Base-by-base conservation (phyloP, 225 moss, liverwort and hornwort species). In the Straminergon stramineum region DNA sequence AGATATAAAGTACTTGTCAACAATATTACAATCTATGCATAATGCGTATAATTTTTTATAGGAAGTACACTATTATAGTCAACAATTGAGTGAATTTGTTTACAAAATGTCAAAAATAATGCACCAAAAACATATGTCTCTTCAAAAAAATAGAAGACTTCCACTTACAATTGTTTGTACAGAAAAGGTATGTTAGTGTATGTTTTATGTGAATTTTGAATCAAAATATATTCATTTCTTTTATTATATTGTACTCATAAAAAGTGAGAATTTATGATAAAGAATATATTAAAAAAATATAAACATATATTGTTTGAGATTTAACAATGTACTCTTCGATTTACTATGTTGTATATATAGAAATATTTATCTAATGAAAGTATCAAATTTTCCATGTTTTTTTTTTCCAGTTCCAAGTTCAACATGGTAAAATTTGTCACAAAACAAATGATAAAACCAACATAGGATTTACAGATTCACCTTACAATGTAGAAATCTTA, bases 151-250 rank as follows among this genome's bases (percentile, higher is more conserved):
- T 52, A 92, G 45, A 79, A 92, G 63, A 51, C 65, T 94, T 75
- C 94, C 92, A 8, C 91, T 94, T 18, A 90, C 73, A 61, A 63
- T 94, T 43, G 43, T 94, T 87, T 90, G 87, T 28, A 91, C 79
- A 22, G 91, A 94, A 35, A 94, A 91, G 89, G 94, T 90, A 80
- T 10, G 4, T 43, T 19, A 34, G 3, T 2, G 11, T 23, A 28
- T 65, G 10, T 60, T 77, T 26, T 31, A 32, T 43, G 20, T 26
- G 1, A 86, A 37, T 30, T 63, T 89, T 26, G 9, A 31, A 58
- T 26, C 0, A 24, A 23, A n/a, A 5, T 8, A 26, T 37, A 35
- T 55, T 14, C 9, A 15, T 4, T 10, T n/a, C n/a, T 17, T 16
- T 26, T 2, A 15, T 14, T 9, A 7, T 27, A 26, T 26, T 26